phyloP scores from a whole-genome alignment of 768 basidiomycete genomes.

The Boletus fagicola region DNA sequence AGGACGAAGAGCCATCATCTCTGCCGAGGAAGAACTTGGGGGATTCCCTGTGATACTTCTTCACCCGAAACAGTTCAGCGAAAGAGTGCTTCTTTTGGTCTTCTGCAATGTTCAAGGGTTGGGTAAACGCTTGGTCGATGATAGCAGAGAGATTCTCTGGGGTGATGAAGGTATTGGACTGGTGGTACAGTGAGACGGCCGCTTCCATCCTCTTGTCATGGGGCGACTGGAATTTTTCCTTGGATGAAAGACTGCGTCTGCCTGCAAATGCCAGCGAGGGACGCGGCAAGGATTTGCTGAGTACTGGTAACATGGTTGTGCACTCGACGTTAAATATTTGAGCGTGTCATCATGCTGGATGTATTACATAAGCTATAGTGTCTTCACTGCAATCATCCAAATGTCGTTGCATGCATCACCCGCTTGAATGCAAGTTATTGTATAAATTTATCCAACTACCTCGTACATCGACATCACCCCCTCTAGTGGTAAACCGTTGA shows the following conservation, averaged over 20 bases:
- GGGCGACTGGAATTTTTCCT: constrained; percentile 14
- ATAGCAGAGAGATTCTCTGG: constrained; percentile 59
- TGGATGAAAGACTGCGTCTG: constrained; percentile 25
- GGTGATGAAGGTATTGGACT: constrained; percentile 68
- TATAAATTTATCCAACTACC: neutral
- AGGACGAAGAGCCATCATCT: constrained; percentile 15
- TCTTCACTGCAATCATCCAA: neutral
- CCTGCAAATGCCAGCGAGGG: constrained; percentile 3
- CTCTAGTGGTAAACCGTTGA: neutral
- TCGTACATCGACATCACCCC: neutral
- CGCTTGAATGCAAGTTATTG: neutral
- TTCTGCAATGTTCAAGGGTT: constrained; percentile 14
- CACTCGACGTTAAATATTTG: neutral
- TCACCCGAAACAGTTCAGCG: constrained; percentile 19
- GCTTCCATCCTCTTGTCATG: constrained; percentile 54
- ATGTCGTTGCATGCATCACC: no score
- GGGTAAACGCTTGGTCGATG: constrained; percentile 64
- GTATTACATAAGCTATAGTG: constrained; percentile 18
- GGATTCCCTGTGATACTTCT: constrained; percentile 1
- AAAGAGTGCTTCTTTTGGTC: constrained; percentile 18
- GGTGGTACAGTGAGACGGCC: constrained; percentile 76
- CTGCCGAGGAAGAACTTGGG: constrained; percentile 32
- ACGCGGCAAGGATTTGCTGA: constrained; percentile 7
- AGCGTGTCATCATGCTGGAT: neutral
- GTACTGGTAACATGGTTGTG: constrained; percentile 14